A percentile compares a stretch with the other conserved stretches of the same genome.
Conservation (phyloP, 2,329 filamentous ascomycete genomes). For the Westerdykella aurantiaca region DNA sequence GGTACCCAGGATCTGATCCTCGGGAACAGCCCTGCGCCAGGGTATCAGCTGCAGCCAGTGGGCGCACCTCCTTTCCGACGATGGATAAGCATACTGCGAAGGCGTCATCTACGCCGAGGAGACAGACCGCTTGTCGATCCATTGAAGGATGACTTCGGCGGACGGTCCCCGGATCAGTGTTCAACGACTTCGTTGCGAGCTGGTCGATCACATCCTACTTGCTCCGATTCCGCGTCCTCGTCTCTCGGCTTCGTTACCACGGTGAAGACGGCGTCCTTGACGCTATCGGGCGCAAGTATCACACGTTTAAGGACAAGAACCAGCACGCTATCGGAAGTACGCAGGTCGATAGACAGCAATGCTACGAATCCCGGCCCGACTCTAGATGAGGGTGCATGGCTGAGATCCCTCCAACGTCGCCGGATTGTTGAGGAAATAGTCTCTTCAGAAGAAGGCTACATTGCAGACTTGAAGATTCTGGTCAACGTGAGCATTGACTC, state of each 20-base stretch:
- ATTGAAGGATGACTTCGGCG: too few species aligned
- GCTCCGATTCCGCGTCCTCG: slow-evolving; percentile 57
- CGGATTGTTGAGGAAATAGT: slow-evolving; percentile 81
- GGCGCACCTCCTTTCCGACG: slow-evolving; percentile 54
- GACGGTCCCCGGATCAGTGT: too few species aligned
- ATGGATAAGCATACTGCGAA: slow-evolving; percentile 67
- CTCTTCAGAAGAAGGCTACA: slow-evolving; percentile 79
- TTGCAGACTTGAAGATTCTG: slow-evolving; percentile 79
- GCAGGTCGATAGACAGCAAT: slow-evolving; percentile 56
- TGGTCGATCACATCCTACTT: background rate
- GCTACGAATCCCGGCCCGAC: slow-evolving; percentile 40
- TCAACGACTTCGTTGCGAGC: too few species aligned
- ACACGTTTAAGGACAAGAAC: slow-evolving; percentile 57
- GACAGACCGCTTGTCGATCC: too few species aligned
- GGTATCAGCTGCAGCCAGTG: background rate
- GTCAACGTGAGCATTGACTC: slow-evolving; percentile 62
- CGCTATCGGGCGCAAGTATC: slow-evolving; percentile 66
- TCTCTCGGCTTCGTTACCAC: slow-evolving; percentile 76
- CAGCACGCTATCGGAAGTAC: slow-evolving; percentile 54
- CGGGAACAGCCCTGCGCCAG: too few species aligned
- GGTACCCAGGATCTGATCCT: too few species aligned
- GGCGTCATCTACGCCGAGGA: slow-evolving; percentile 41
- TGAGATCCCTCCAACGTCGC: slow-evolving; percentile 68
- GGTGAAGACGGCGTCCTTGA: slow-evolving; percentile 75
- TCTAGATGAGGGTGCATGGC: slow-evolving; percentile 63